Conservation (phyloP, 805 yeast genomes). For the Cyberlindnera petersonii region DNA sequence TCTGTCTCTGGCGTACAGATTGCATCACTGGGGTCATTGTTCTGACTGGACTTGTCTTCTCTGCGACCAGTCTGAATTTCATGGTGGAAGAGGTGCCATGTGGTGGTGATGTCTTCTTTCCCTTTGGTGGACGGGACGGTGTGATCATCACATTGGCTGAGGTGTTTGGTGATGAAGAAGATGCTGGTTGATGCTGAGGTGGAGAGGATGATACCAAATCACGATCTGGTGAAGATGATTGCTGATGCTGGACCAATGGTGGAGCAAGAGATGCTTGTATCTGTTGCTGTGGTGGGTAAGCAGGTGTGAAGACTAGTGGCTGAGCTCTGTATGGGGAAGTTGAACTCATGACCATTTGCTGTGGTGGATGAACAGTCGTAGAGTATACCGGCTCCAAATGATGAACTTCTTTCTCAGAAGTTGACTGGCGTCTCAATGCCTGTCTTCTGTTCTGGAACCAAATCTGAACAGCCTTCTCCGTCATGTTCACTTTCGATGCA, state of each 20-base stretch:
- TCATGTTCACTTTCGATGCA: slow-evolving; percentile 81
- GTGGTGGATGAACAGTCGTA: slow-evolving; percentile 7
- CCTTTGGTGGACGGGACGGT: slow-evolving; percentile 20
- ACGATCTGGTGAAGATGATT: not conserved
- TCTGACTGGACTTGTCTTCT: slow-evolving; percentile 9
- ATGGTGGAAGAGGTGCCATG: slow-evolving; percentile 21
- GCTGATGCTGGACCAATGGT: not conserved
- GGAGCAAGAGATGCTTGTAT: no score
- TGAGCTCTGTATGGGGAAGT: not conserved
- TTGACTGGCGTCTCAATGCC: slow-evolving; percentile 55
- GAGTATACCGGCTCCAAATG: slow-evolving; percentile 25
- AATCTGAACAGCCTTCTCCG: slow-evolving; percentile 96
- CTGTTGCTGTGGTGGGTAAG: slow-evolving; percentile 7
- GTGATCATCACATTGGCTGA: slow-evolving; percentile 9
- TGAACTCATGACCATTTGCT: slow-evolving; percentile 1
- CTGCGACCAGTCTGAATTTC: slow-evolving; percentile 22
- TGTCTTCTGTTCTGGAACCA: slow-evolving; percentile 98
- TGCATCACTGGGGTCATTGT: slow-evolving; percentile 13
- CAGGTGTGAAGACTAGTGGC: not conserved
- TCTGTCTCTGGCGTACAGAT: slow-evolving; percentile 5
- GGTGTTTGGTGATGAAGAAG: slow-evolving; percentile 7
- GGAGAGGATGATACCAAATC: not conserved
- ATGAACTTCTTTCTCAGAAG: slow-evolving; percentile 28
- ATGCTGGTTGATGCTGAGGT: slow-evolving; percentile 1
- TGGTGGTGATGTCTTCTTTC: slow-evolving; percentile 9